These are phyloP conservation scores for Oryza meyeriana DNA, from an alignment of 176 grass and related monocot species.

Conservation along the genomic window DNA sequence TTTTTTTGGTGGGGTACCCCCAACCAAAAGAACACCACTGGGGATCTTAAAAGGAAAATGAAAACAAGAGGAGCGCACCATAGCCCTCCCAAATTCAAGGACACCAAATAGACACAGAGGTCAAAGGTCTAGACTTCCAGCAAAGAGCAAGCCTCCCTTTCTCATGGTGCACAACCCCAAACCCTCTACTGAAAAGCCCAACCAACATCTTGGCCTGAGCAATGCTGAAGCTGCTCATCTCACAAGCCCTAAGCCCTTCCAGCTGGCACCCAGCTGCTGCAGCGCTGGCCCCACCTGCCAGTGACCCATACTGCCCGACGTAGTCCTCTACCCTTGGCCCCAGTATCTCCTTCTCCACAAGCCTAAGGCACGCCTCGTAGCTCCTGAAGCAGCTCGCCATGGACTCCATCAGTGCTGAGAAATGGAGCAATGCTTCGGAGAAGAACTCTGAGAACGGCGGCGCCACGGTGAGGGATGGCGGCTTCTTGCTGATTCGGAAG, in stretches of 20 bases:
- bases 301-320: background rate
- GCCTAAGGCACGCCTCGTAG: constrained; percentile 14
- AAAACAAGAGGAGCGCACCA: no score
- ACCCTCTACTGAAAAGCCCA: constrained; percentile 40
- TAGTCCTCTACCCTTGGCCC: constrained; percentile 36
- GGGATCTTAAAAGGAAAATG: no score
- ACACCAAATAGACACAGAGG: constrained; percentile 36
- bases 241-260: constrained; percentile 23
- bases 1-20: no score
- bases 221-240: constrained; percentile 30
- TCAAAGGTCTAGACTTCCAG: constrained; percentile 46
- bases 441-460: constrained; percentile 26
- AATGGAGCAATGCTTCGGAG: constrained; percentile 25
- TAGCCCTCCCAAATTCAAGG: no score
- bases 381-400: constrained; percentile 22
- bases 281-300: background rate
- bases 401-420: constrained; percentile 22
- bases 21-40: no score
- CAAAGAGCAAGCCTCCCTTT: constrained; percentile 32
- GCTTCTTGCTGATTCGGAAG: background rate
- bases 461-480: background rate
- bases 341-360: constrained; percentile 36
- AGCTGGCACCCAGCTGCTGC: background rate
- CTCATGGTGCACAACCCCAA: constrained; percentile 30
- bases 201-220: constrained; percentile 42